Evolutionary conservation across 2,329 filamentous ascomycete genomes (phyloP).

Genomic region (Colletotrichum abscissum): DNA sequence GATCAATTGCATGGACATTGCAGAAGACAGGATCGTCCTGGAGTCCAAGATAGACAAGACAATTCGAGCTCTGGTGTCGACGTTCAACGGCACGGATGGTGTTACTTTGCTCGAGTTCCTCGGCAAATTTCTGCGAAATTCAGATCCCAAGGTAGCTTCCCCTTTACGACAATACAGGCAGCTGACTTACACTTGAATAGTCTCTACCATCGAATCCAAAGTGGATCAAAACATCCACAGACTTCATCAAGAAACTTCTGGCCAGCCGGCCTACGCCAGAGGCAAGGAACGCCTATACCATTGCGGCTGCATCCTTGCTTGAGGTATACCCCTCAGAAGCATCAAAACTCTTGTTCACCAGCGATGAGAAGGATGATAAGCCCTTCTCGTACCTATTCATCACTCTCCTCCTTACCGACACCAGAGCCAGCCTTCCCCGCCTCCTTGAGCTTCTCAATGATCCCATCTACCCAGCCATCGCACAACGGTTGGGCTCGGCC

Average conservation of each 20-base stretch:
- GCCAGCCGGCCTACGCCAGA: constrained; percentile 64
- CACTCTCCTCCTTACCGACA: constrained; percentile 73
- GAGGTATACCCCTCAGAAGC: constrained; percentile 62
- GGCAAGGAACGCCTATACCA: constrained; percentile 69
- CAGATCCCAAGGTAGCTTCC: constrained; percentile 58
- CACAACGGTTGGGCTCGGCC: constrained; percentile 67
- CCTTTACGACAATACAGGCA: constrained; percentile 10
- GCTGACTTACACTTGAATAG: constrained; percentile 46
- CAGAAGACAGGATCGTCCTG: constrained; percentile 45
- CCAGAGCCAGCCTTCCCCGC: constrained; percentile 70
- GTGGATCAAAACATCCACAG: constrained; percentile 63
- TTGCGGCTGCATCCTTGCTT: constrained; percentile 67
- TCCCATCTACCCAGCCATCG: constrained; percentile 60
- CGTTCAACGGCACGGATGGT: constrained; percentile 69
- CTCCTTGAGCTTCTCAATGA: constrained; percentile 69
- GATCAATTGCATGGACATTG: constrained; percentile 57
- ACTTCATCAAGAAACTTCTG: constrained; percentile 64
- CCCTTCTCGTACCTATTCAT: constrained; percentile 72
- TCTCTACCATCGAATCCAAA: constrained; percentile 59
- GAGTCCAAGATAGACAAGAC: constrained; percentile 56
- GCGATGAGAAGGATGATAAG: constrained; percentile 55
- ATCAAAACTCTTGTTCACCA: constrained; percentile 63
- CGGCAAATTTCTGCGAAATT: constrained; percentile 61
- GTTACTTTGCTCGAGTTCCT: constrained; percentile 69
- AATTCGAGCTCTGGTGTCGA: constrained; percentile 60